These are phyloP conservation scores for Candida pseudofarinosa DNA, from an alignment of 805 yeast species.

Conservation along the genomic window DNA sequence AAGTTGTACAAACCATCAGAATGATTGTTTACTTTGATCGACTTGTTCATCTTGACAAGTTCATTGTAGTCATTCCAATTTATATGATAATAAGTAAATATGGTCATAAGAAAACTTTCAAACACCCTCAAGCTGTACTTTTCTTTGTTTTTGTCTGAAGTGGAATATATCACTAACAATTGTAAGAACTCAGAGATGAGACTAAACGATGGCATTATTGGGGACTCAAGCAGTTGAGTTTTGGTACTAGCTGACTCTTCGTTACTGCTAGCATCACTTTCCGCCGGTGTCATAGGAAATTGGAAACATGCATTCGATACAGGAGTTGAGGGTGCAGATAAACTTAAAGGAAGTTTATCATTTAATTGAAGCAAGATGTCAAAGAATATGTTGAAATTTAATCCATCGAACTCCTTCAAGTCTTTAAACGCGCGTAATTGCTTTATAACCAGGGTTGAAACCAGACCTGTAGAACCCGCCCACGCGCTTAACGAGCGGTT, in stretches of 20 bases:
- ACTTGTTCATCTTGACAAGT: conserved; percentile 28
- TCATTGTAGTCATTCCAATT: conserved; percentile 37
- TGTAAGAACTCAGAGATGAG: conserved; percentile 31
- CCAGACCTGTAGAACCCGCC: conserved; percentile 18
- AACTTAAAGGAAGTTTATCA: conserved; percentile 40
- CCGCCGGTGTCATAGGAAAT: conserved; percentile 1
- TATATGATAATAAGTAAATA: conserved; percentile 38
- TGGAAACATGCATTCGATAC: conserved; percentile 11
- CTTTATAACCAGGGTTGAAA: conserved; percentile 17
- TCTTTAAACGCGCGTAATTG: conserved; percentile 18
- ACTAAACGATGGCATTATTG: conserved; percentile 27
- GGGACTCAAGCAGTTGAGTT: neutral
- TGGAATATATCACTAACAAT: conserved; percentile 29
- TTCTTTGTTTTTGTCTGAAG: conserved; percentile 26
- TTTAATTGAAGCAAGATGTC: conserved; percentile 35
- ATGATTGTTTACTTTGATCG: conserved; percentile 35
- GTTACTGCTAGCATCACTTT: neutral
- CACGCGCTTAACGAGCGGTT: conserved; percentile 26
- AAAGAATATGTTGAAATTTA: conserved; percentile 27
- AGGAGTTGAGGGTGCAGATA: conserved; percentile 43
- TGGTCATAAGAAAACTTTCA: conserved; percentile 29
- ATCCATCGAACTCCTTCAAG: conserved; percentile 29
- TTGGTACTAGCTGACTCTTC: neutral
- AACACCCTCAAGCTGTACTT: conserved; percentile 26
- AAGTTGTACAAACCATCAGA: conserved; percentile 30